A percentile compares a stretch with the other conserved stretches of the same genome.
phyloP scores from a whole-genome alignment of 1,139 yeast genomes.

The Pichia sp. region DNA sequence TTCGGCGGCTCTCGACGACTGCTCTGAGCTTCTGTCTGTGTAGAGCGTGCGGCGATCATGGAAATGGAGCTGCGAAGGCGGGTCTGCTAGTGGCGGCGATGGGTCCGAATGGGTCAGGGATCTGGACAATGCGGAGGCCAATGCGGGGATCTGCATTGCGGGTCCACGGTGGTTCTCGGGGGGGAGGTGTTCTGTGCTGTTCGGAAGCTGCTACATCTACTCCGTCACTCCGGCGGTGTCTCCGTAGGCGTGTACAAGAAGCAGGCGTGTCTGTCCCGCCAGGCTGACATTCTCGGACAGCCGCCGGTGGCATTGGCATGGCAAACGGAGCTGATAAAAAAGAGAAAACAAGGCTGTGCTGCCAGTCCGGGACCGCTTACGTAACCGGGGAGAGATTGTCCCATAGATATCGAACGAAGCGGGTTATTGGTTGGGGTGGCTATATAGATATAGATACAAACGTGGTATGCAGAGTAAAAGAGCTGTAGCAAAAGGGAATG shows the following conservation, averaged over 20 bases:
- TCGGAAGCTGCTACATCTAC: no score
- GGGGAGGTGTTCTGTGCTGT: no score
- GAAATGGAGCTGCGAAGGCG: not conserved
- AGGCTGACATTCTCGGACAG: no score
- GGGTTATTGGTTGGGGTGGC: not conserved
- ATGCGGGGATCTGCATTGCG: slow-evolving; percentile 10
- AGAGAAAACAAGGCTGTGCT: no score
- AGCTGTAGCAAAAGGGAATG: not conserved
- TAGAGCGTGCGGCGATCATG: not conserved
- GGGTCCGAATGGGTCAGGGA: slow-evolving; percentile 7
- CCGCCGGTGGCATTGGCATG: no score
- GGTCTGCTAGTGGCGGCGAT: not conserved
- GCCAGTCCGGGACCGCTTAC: no score
- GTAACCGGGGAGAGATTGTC: not conserved
- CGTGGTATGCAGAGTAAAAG: not conserved
- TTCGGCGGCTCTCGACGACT: no score
- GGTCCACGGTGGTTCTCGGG: not conserved
- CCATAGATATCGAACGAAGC: not conserved
- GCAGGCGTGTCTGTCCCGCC: no score
- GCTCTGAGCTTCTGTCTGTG: not conserved
- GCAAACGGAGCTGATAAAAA: no score
- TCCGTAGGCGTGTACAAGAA: no score
- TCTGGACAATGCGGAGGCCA: slow-evolving; percentile 14
- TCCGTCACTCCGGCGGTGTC: no score
- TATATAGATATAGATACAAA: not conserved